Conservation (phyloP, 2,329 filamentous ascomycete genomes). For the Calonectria pauciramosa region DNA sequence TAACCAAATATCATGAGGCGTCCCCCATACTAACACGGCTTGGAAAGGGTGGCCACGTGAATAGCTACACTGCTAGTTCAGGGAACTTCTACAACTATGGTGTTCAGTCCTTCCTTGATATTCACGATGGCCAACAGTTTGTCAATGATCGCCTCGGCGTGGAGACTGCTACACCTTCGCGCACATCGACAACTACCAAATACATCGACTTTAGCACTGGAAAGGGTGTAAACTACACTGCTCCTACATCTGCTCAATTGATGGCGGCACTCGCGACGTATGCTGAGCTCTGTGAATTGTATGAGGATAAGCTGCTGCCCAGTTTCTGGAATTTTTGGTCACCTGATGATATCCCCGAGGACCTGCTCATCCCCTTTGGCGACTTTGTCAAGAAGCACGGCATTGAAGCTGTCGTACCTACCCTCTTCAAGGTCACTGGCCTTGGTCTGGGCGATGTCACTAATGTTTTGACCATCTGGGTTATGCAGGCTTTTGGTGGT, state of each 20-base stretch:
- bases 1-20: not conserved
- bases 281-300: slow-evolving; percentile 46
- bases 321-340: slow-evolving; percentile 58
- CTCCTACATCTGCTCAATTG: slow-evolving; percentile 37
- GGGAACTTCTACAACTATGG: slow-evolving; percentile 52
- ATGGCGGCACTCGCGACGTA: slow-evolving; percentile 46
- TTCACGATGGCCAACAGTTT: slow-evolving; percentile 56
- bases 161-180: slow-evolving; percentile 38
- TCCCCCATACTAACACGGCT: not conserved
- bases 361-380: slow-evolving; percentile 60
- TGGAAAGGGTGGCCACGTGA: slow-evolving; percentile 61
- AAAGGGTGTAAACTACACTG: slow-evolving; percentile 42
- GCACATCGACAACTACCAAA: slow-evolving; percentile 45
- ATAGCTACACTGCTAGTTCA: slow-evolving; percentile 62
- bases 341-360: slow-evolving; percentile 46
- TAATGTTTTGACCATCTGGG: slow-evolving; percentile 58
- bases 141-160: slow-evolving; percentile 59
- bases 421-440: slow-evolving; percentile 55
- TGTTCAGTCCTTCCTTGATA: slow-evolving; percentile 54
- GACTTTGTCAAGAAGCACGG: slow-evolving; percentile 63
- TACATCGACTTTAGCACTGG: slow-evolving; percentile 57
- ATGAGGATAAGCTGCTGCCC: slow-evolving; percentile 50
- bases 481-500: slow-evolving; percentile 57
- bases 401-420: slow-evolving; percentile 57
- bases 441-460: slow-evolving; percentile 62